Evolutionary conservation across 2,329 filamentous ascomycete genomes (phyloP), one percentile per base, ranked within the genome.

Genomic region (Exophiala alcalophila): DNA sequence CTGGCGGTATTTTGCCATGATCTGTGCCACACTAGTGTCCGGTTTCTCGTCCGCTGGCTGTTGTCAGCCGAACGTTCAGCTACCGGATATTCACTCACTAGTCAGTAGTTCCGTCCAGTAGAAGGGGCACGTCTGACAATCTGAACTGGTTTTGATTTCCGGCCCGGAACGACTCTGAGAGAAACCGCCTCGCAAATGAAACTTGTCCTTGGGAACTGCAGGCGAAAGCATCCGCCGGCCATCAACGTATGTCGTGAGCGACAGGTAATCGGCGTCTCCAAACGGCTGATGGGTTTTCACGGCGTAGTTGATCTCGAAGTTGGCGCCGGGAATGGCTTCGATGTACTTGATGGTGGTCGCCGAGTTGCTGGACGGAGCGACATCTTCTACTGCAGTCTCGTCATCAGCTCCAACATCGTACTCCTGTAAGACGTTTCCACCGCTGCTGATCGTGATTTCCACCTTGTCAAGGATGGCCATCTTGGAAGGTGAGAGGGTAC

Each of bases 381-480:
- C 9, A 15, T 18, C 1, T 16, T 21, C 16, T 3, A 4, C 33
- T 5, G n/a, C 40, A n/a, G n/a, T n/a, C 2, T 30, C 7, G 11
- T 19, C 24, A n/a, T 33, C 24, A 12, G 31, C n/a, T 2, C 24
- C 23, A 24, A 19, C 24, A 7, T 15, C 10, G 34, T 39, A 39
- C 16, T 44, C 41, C 9, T 14, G 27, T 1, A 43, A 20, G 4
- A 15, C 12, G 2, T 18, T 28, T 19, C 32, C 23, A 16, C n/a
- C 26, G 19, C 33, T 39, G 12, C 20, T 20, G 6, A 47, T 30
- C 5, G 33, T 39, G 10, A 47, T 15, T 26, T 47, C 44, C 5
- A 43, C 15, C 2, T 43, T 43, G 15, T 19, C 33, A 28, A 43
- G 27, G 24, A 43, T 33, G 10, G 44, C 44, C 44, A 47, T 47